Evolutionary conservation across 345 rosid genomes (phyloP).

Genomic region (Corchorus olitorius): DNA sequence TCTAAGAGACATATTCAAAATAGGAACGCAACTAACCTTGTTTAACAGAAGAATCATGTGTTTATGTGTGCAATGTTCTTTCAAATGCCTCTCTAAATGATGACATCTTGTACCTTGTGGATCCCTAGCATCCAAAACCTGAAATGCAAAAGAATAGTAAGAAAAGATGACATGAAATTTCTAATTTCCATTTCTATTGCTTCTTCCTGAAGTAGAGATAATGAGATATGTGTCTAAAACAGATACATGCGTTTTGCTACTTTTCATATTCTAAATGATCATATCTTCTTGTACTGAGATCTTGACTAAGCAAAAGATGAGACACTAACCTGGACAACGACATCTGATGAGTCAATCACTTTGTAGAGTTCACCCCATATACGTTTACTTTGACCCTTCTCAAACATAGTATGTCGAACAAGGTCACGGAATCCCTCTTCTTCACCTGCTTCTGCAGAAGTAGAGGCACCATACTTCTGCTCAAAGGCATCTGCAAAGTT

Average conservation of each 20-base stretch:
- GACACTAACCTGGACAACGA: slow-evolving; percentile 76
- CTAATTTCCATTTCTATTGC: background rate
- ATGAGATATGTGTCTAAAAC: background rate
- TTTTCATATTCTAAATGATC: background rate
- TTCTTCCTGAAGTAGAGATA: background rate
- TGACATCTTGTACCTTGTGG: slow-evolving; percentile 92
- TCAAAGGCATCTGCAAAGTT: slow-evolving; percentile 64
- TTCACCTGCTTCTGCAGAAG: slow-evolving; percentile 54
- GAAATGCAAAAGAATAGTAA: slow-evolving; percentile 17
- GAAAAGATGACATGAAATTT: background rate
- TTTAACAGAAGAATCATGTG: slow-evolving; percentile 89
- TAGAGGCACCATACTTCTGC: slow-evolving; percentile 45
- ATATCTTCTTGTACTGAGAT: background rate
- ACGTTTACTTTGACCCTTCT: slow-evolving; percentile 98
- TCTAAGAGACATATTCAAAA: background rate
- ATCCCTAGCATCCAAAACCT: slow-evolving; percentile 98
- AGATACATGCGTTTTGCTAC: background rate
- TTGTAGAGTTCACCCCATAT: slow-evolving; percentile 99
- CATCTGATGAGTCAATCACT: slow-evolving; percentile 96
- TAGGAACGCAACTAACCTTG: slow-evolving; percentile 55
- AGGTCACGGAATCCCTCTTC: slow-evolving; percentile 85
- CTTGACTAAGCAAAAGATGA: background rate
- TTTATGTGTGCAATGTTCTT: slow-evolving; percentile 90
- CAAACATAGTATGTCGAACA: slow-evolving; percentile 95
- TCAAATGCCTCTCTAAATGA: slow-evolving; percentile 85